A percentile compares a stretch with the other conserved stretches of the same genome.
These are phyloP conservation scores for Hypocrella siamensis DNA, from an alignment of 2,329 filamentous ascomycete species.

Conservation along the genomic window DNA sequence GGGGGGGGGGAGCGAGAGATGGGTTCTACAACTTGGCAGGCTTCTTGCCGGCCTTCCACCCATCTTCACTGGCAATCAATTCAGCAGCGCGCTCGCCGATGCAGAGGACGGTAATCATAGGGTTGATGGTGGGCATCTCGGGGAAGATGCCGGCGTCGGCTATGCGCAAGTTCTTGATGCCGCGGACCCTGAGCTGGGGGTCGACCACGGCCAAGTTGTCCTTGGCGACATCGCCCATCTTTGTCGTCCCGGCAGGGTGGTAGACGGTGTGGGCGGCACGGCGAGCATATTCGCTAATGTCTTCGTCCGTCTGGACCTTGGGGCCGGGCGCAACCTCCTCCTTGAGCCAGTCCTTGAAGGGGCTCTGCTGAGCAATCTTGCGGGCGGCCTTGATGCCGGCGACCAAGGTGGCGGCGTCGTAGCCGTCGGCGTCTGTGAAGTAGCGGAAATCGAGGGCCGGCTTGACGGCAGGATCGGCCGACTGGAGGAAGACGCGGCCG, in stretches of 20 bases:
- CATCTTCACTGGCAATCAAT: constrained; percentile 57
- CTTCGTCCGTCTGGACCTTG: constrained; percentile 58
- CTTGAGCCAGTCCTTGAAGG: constrained; percentile 74
- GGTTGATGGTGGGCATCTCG: constrained; percentile 74
- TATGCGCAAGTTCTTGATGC: constrained; percentile 59
- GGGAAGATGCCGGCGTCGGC: constrained; percentile 83
- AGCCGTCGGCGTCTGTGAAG: constrained; percentile 75
- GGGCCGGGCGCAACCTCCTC: constrained; percentile 67
- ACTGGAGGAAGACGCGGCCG: constrained; percentile 64
- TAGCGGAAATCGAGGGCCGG: constrained; percentile 79
- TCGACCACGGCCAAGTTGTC: constrained; percentile 73
- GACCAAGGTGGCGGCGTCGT: constrained; percentile 70
- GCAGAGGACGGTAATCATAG: constrained; percentile 76
- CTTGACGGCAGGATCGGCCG: constrained; percentile 58
- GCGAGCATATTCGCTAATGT: constrained; percentile 67
- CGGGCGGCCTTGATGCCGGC: constrained; percentile 65
- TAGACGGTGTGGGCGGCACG: constrained; percentile 78
- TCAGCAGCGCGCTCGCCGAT: constrained; percentile 76
- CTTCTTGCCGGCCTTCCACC: constrained; percentile 19
- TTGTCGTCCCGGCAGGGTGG: constrained; percentile 77
- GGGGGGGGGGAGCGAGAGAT: too few species aligned
- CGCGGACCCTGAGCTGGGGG: constrained; percentile 52
- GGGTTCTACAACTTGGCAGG: constrained; percentile 14
- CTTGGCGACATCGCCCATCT: constrained; percentile 62
- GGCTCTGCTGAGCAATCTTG: constrained; percentile 55